These are phyloP conservation scores for Saccharomycopsis crataegensis DNA, from an alignment of 1,139 yeast genomes.

Conservation along the genomic window DNA sequence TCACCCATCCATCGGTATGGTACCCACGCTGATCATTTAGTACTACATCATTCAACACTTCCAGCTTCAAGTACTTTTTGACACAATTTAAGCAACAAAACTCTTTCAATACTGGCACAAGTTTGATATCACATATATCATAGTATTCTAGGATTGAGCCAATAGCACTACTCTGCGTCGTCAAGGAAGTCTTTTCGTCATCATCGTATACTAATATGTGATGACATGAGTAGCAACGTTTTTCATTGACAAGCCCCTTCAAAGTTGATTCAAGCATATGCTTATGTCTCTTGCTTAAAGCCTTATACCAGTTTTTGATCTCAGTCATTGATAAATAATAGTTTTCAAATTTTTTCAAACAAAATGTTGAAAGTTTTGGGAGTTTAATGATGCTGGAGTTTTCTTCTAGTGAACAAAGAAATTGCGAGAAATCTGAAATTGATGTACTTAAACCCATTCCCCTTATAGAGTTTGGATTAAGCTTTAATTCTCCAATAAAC, in stretches of 20 bases:
- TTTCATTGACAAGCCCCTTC: slow-evolving; percentile 38
- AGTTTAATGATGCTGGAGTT: slow-evolving; percentile 18
- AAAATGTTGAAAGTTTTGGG: slow-evolving; percentile 38
- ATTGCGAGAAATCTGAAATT: no score
- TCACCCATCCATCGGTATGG: background rate
- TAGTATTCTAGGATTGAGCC: slow-evolving; percentile 59
- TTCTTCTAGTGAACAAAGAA: no score
- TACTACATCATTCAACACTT: slow-evolving; percentile 2
- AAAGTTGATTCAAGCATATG: slow-evolving; percentile 37
- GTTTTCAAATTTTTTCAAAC: slow-evolving; percentile 37
- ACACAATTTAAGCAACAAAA: slow-evolving; percentile 42
- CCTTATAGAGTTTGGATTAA: slow-evolving; percentile 1
- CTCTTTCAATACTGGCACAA: slow-evolving; percentile 38
- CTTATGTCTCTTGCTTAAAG: slow-evolving; percentile 33
- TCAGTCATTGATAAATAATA: slow-evolving; percentile 42
- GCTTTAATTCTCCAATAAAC: slow-evolving; percentile 9
- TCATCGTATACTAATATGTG: slow-evolving; percentile 29
- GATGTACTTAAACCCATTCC: background rate
- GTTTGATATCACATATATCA: slow-evolving; percentile 38
- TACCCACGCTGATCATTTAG: background rate
- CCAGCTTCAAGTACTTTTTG: slow-evolving; percentile 2
- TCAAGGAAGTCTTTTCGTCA: background rate
- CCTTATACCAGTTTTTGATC: slow-evolving; percentile 36
- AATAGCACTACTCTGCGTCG: background rate
- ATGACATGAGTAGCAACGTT: slow-evolving; percentile 44